Evolutionary conservation across 805 yeast genomes (phyloP), one percentile per base, ranked within the genome.

Genomic region (Candida endomychidarum): DNA sequence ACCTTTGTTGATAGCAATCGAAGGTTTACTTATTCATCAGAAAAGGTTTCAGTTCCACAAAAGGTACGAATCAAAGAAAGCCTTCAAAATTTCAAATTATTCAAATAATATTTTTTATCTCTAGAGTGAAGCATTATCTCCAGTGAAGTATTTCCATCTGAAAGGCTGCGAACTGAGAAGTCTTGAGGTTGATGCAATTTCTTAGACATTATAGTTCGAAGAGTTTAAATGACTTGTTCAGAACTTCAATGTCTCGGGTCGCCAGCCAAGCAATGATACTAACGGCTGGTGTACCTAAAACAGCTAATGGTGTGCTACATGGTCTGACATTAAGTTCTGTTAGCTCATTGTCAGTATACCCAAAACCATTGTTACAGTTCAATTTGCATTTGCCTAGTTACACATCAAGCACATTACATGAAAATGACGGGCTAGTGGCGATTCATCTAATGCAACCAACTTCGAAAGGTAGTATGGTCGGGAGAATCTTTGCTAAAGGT

Each of bases 271-370:
- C 75, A 5, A 69, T 69, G 75, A 59, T 69, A 5, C 52, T 69
- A 23, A 69, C 74, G 5, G 62, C 71, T 5, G 69, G 65, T 8
- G 45, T 30, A 9, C 16, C 23, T 3, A 34, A 47, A 50, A 3
- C 36, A 47, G 24, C 22, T 22, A 23, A 3, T 8, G 18, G 23
- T 2, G 24, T 26, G 12, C 16, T 61, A 71, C 83, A 75, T 60
- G 97, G 97, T 0, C 78, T 86, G 70, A 88, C 97, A 0, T 67
- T 91, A 1, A 85, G 96, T 2, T 87, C 96, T 1, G 86, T 89
- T 31, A 78, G 87, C 9, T 89, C 97, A 1, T 64, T 91, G 10
- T 81, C 95, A 0, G 75, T 89, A 20, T 69, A 74, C 34, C 96
- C 96, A 0, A 70, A 70, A 10, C 95, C 96, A 1, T 61, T 90